Percentiles rank a stretch among this genome's conserved stretches.
Evolutionary conservation across 192 early-diverging fungal species (phyloP).

Genomic region (Coemansia sp.): DNA sequence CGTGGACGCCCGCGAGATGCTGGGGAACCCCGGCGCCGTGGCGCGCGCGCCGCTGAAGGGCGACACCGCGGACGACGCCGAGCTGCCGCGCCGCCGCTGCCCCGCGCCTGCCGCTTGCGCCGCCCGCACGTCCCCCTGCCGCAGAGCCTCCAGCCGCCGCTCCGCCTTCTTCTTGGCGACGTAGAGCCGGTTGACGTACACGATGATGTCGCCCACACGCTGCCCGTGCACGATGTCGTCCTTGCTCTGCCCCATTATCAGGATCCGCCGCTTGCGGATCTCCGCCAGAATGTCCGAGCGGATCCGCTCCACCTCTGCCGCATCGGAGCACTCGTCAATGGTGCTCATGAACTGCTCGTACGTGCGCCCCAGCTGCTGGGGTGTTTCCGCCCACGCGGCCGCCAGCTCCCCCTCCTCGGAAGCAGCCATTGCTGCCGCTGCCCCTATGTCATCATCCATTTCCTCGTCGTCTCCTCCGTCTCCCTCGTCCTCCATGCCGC

Average conservation of each 20-base stretch:
- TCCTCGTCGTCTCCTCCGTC: neutral
- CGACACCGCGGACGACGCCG: neutral
- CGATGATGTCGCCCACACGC: slow-evolving; percentile 64
- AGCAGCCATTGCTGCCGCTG: neutral
- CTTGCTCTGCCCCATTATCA: slow-evolving; percentile 57
- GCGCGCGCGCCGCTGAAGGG: neutral
- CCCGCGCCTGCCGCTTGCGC: neutral
- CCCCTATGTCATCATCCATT: neutral
- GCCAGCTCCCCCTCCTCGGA: neutral
- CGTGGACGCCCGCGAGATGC: slow-evolving; percentile 29
- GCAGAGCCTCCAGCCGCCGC: slow-evolving; percentile 59
- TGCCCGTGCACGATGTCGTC: slow-evolving; percentile 79
- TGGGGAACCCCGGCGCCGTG: neutral
- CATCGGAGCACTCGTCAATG: slow-evolving; percentile 64
- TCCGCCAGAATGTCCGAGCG: slow-evolving; percentile 68
- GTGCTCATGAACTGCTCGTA: slow-evolving; percentile 74
- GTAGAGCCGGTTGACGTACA: slow-evolving; percentile 71
- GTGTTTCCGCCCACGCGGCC: neutral
- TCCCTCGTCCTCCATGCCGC: neutral
- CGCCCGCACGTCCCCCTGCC: slow-evolving; percentile 21
- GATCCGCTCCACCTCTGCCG: slow-evolving; percentile 60
- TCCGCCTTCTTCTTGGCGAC: slow-evolving; percentile 72
- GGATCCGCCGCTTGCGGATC: slow-evolving; percentile 61
- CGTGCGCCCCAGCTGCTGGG: slow-evolving; percentile 16
- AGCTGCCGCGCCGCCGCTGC: neutral